Evolutionary conservation across 495 filamentous ascomycete species (phyloP), one percentile per base, ranked within the genome.

Genomic region (Aspergillus heteromorphus): DNA sequence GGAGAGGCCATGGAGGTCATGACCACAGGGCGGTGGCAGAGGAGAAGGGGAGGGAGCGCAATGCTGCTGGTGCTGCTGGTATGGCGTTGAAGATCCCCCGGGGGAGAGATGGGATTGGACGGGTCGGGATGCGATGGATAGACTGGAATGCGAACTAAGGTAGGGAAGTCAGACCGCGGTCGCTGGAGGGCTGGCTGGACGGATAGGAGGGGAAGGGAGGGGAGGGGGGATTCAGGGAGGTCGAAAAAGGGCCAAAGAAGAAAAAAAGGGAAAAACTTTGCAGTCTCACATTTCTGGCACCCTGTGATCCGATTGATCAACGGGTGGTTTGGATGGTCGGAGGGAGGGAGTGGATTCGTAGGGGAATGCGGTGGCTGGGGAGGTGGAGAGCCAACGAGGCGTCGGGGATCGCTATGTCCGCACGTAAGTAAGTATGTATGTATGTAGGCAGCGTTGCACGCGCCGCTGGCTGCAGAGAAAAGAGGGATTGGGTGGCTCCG

Each of bases 301-400:
- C 45, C 43, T 57, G 34, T 49, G 43, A 57, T 49, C 45, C 52
- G 53, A 53, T 57, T 55, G 55, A 62, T 58, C 56, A 53, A 53
- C 51, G 55, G 57, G 18, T 54, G 50, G 49, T 50, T 58, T 21
- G 54, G 58, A 54, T 53, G 48, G 18, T 45, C 53, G 23, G 45
- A 40, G 14, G 51, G 42, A 48, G 20, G 18, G 23, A 27, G 23
- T 27, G 23, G 23, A 27, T 27, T 27, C 4, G 23, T 7, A 61
- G 25, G 34, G 49, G 55, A 59, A 63, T 51, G 48, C 50, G 57
- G 61, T 63, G 61, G 61, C 61, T 63, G 61, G 60, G 59, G 36
- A 30, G 27, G 38, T 53, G 45, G 38, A 14, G 30, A 52, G 27
- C 55, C 54, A 61, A 55, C 45, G 19, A 48, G 20, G 14, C 53